phyloP scores from a whole-genome alignment of 2,329 filamentous ascomycete species.

The Aspergillus phoenicis region DNA sequence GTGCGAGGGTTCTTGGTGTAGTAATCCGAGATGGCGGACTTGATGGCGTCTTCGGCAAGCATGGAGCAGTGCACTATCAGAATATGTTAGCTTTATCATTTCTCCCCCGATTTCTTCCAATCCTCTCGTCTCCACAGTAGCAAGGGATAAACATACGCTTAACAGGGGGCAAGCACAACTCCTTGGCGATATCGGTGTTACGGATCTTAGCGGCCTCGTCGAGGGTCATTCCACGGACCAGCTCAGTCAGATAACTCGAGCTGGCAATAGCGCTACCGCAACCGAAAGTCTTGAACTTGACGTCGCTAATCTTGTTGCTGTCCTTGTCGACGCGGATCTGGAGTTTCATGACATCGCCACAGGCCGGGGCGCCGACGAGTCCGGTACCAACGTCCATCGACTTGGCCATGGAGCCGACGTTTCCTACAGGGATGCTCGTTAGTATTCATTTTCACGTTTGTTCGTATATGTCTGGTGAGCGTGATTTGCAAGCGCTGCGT shows the following conservation, averaged over 20 bases:
- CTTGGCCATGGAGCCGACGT: conserved; percentile 69
- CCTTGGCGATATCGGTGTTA: conserved; percentile 98
- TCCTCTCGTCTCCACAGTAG: background rate
- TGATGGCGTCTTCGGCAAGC: conserved; percentile 90
- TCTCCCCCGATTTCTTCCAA: background rate
- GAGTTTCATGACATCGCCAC: conserved; percentile 91
- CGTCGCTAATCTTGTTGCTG: conserved; percentile 85
- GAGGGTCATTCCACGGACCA: conserved; percentile 93
- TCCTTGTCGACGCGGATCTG: conserved; percentile 90
- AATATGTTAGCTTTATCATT: background rate
- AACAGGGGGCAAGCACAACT: conserved; percentile 87
- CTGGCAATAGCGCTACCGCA: conserved; percentile 94
- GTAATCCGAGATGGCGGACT: conserved; percentile 87
- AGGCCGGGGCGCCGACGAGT: conserved; percentile 86
- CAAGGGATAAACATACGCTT: conserved; percentile 64
- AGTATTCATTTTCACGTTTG: background rate
- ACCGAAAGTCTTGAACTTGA: conserved; percentile 98
- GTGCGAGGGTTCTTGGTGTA: conserved; percentile 85
- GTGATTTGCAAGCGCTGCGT: background rate
- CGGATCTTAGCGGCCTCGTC: conserved; percentile 90
- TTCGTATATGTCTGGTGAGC: background rate
- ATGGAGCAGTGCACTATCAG: conserved; percentile 80
- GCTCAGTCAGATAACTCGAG: conserved; percentile 89
- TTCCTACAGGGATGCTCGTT: background rate
- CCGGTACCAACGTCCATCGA: conserved; percentile 85